Percentiles rank a stretch among this genome's conserved stretches.
Conservation (phyloP, 2,329 filamentous ascomycete genomes). For the Verticillium zaregamsianum region DNA sequence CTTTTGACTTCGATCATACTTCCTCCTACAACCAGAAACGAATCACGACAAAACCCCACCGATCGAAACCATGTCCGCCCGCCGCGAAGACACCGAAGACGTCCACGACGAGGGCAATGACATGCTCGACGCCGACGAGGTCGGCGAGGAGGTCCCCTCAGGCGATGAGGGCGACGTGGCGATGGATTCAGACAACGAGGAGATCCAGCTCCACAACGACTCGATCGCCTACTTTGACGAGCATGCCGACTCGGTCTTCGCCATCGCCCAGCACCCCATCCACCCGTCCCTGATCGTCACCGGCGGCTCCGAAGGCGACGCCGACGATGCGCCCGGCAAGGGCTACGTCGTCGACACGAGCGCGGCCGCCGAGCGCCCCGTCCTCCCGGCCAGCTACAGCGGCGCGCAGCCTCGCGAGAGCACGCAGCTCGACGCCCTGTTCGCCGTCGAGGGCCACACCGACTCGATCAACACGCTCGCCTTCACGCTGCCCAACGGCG, state of each 20-base stretch:
- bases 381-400: slow-evolving; percentile 71
- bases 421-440: slow-evolving; percentile 59
- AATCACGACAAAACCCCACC: background rate
- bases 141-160: slow-evolving; percentile 66
- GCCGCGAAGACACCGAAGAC: slow-evolving; percentile 7
- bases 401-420: slow-evolving; percentile 46
- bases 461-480: slow-evolving; percentile 85
- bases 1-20: background rate
- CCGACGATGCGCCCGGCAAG: slow-evolving; percentile 63
- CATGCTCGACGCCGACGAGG: slow-evolving; percentile 74
- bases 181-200: slow-evolving; percentile 70
- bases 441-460: slow-evolving; percentile 80
- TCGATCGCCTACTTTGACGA: slow-evolving; percentile 87
- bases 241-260: slow-evolving; percentile 89
- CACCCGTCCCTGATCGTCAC: slow-evolving; percentile 77
- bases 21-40: background rate
- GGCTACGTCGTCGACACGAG: slow-evolving; percentile 81
- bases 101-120: slow-evolving; percentile 43
- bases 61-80: slow-evolving; percentile 6
- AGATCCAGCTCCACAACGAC: slow-evolving; percentile 85
- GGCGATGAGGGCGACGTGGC: slow-evolving; percentile 61
- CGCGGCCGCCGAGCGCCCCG: slow-evolving; percentile 57
- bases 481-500: slow-evolving; percentile 79
- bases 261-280: slow-evolving; percentile 87
- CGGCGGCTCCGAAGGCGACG: slow-evolving; percentile 65